phyloP scores from a whole-genome alignment of 148 eudicot genomes.

The Oxyria digyna region DNA sequence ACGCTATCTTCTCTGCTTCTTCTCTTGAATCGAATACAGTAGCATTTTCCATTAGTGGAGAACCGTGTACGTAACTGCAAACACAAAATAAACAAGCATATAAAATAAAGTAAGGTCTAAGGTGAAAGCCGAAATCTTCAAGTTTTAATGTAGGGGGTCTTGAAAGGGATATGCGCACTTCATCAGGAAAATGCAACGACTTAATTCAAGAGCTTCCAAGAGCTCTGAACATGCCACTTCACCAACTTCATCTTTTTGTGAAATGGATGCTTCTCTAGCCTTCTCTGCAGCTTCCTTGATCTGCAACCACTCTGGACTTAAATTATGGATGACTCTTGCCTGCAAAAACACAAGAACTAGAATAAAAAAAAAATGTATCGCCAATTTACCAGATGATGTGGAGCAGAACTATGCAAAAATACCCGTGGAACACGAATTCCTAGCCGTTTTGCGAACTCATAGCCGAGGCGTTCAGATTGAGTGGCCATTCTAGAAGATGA shows the following conservation, averaged over 20 bases:
- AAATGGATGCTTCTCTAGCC: conserved; percentile 54
- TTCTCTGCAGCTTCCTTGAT: conserved; percentile 93
- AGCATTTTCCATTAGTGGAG: conserved; percentile 76
- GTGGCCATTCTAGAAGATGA: conserved; percentile 99
- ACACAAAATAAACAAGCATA: conserved; percentile 2
- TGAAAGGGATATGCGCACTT: conserved; percentile 25
- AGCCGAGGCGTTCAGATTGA: conserved; percentile 96
- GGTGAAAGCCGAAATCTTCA: no score
- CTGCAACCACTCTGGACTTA: conserved; percentile 73
- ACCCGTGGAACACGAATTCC: conserved; percentile 94
- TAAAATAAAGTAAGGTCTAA: no score
- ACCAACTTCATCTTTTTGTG: conserved; percentile 70
- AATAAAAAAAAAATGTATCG: neutral
- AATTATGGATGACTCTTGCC: conserved; percentile 89
- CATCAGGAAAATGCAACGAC: conserved; percentile 83
- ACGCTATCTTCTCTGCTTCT: conserved; percentile 63
- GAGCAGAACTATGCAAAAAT: conserved; percentile 14
- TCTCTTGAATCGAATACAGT: conserved; percentile 62
- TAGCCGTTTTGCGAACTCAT: conserved; percentile 94
- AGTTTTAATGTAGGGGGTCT: neutral
- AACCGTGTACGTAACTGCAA: conserved; percentile 89
- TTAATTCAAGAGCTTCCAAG: conserved; percentile 97
- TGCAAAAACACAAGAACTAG: conserved; percentile 13
- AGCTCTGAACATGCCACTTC: conserved; percentile 92
- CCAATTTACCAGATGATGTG: neutral